Percentiles rank a stretch among this genome's conserved stretches.
Conservation (phyloP, 2,329 filamentous ascomycete genomes). For the Nemania serpens region DNA sequence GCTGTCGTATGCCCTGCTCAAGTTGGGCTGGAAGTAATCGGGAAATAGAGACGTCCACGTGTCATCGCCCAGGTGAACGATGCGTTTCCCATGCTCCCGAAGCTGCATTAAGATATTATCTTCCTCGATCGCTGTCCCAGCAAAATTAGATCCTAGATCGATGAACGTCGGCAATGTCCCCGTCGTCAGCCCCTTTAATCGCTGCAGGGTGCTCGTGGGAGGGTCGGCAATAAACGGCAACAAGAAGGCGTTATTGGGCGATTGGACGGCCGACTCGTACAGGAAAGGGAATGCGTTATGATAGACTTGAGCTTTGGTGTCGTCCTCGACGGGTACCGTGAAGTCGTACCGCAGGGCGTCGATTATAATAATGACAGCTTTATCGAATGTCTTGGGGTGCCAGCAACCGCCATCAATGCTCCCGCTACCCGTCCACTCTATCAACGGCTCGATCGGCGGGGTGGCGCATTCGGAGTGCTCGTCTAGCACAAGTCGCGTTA, state of each 20-base stretch:
- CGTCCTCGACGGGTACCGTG: conserved; percentile 74
- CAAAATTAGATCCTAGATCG: conserved; percentile 92
- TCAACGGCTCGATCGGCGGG: conserved; percentile 66
- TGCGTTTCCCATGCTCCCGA: conserved; percentile 67
- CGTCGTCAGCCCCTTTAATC: conserved; percentile 91
- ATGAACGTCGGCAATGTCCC: conserved; percentile 94
- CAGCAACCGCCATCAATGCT: conserved; percentile 76
- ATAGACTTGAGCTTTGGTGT: conserved; percentile 64
- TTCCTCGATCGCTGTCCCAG: conserved; percentile 92
- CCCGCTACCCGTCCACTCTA: conserved; percentile 48
- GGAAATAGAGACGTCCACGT: conserved; percentile 96
- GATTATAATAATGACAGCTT: conserved; percentile 86
- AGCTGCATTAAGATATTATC: conserved; percentile 76
- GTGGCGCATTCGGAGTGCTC: conserved; percentile 72
- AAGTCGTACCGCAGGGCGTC: conserved; percentile 98
- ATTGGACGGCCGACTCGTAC: conserved; percentile 76
- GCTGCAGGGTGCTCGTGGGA: conserved; percentile 88
- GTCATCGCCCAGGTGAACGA: conserved; percentile 96
- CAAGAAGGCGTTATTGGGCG: conserved; percentile 83
- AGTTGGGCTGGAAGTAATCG: conserved; percentile 84
- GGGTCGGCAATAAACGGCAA: conserved; percentile 96
- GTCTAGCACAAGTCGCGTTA: conserved; percentile 81
- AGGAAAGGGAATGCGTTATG: conserved; percentile 88
- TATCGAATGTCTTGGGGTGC: conserved; percentile 93
- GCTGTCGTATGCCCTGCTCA: conserved; percentile 90